Evolutionary conservation across 2,329 filamentous ascomycete genomes (phyloP).

Genomic region (Xylogone sp.): DNA sequence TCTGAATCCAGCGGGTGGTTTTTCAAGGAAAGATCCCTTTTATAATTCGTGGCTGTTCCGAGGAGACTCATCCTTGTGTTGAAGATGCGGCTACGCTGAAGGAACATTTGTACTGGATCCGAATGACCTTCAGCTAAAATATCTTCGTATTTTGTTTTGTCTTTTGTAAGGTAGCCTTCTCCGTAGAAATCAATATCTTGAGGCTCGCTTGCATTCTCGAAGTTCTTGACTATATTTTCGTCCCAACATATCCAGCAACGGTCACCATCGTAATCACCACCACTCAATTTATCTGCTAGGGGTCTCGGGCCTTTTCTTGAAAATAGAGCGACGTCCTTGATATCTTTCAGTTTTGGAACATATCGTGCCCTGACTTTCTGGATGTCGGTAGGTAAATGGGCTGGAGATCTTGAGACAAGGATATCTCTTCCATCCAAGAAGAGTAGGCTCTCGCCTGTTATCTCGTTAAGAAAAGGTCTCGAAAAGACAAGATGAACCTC

Average conservation of each 20-base stretch:
- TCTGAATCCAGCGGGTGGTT: constrained; percentile 36
- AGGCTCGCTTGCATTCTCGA: constrained; percentile 55
- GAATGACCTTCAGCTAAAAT: constrained; percentile 8
- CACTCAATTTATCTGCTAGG: constrained; percentile 67
- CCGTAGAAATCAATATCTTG: constrained; percentile 39
- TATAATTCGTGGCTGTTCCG: constrained; percentile 60
- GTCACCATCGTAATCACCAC: constrained; percentile 81
- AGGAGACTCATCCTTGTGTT: constrained; percentile 54
- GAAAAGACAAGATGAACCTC: constrained; percentile 70
- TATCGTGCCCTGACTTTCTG: constrained; percentile 62
- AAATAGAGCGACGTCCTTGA: constrained; percentile 82
- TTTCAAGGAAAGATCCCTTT: constrained; percentile 54
- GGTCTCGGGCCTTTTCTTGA: constrained; percentile 56
- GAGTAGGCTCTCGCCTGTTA: constrained; percentile 48
- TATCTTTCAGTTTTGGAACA: constrained; percentile 54
- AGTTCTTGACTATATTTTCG: constrained; percentile 58
- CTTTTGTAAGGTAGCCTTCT: constrained; percentile 46
- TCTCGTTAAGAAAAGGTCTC: constrained; percentile 48
- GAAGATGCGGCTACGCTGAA: constrained; percentile 53
- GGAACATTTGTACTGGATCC: constrained; percentile 34
- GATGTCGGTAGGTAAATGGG: constrained; percentile 67
- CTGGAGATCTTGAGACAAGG: constrained; percentile 66
- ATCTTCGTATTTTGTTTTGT: constrained; percentile 34
- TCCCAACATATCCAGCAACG: constrained; percentile 78
- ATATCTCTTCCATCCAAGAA: constrained; percentile 55